Base-by-base conservation (phyloP, 2,329 filamentous ascomycete species). In the Ophiostoma pallidulum region DNA sequence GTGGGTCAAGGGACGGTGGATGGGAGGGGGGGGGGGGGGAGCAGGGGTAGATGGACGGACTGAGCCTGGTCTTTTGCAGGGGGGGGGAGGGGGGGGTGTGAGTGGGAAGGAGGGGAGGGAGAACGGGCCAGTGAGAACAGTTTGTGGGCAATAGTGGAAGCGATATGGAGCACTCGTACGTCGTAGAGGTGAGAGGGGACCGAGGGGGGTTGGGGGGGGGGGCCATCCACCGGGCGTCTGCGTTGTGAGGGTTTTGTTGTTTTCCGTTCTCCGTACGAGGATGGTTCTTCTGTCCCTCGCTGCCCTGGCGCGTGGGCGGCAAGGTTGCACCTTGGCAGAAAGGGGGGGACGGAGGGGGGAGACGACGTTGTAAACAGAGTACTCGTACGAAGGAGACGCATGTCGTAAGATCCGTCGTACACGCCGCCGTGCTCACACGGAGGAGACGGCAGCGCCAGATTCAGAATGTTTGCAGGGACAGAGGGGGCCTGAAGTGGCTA, bases 271-370 rank as follows among this genome's bases (percentile, higher is more conserved):
- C 19, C 10, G 14, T 35, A 33, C 36, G 28, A 29, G 24, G n/a
- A 40, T 45, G 36, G 41, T 41, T 43, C 47, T 37, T 16, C 41
- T 28, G 39, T 37, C n/a, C n/a, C n/a, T n/a, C n/a, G n/a, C n/a
- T n/a, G n/a, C n/a, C n/a, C 48, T 44, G 47, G 45, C 41, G 44
- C 45, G 48, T 41, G 43, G 37, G 47, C 44, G 46, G 44, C 53
- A 50, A 49, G 39, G 54, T 56, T 46, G 48, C 51, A 54, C 43
- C 37, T 28, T 40, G 45, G 45, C 37, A 49, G 44, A 48, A 39
- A 51, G 26, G 37, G 31, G 28, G 20, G 19, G 29, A 42, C 36
- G 16, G 18, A 31, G 24, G 26, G 28, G 22, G n/a, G n/a, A n/a
- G n/a, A n/a, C n/a, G n/a, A n/a, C n/a, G n/a, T n/a, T n/a, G n/a